Conservation (phyloP, 768 basidiomycete species). For the Boletus tylopilopsis region DNA sequence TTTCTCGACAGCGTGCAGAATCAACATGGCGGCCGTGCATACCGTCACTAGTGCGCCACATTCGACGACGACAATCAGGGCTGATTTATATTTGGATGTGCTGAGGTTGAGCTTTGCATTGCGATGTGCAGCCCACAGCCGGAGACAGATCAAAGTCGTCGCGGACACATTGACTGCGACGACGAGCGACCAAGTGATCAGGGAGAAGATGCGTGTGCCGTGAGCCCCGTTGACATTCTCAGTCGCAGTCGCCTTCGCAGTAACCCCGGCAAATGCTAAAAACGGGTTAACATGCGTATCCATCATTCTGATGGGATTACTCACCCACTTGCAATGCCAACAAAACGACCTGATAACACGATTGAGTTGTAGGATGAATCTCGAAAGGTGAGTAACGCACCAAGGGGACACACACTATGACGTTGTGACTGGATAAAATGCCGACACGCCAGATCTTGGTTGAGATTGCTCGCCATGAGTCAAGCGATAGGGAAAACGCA, state of each 20-base stretch:
- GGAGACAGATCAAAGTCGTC: slow-evolving; percentile 15
- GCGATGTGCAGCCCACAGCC: slow-evolving; percentile 13
- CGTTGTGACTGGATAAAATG: slow-evolving; percentile 9
- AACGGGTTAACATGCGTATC: not conserved
- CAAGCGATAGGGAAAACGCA: not conserved
- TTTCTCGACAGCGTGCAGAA: slow-evolving; percentile 3
- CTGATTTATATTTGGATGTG: slow-evolving; percentile 16
- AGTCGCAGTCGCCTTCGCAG: slow-evolving; percentile 9
- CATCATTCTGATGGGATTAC: not conserved
- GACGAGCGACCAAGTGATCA: slow-evolving; percentile 17
- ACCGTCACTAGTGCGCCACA: slow-evolving; percentile 21
- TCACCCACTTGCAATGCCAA: slow-evolving; percentile 14
- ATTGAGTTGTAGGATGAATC: not conserved
- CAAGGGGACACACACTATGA: slow-evolving; percentile 17
- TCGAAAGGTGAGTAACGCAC: slow-evolving; percentile 4
- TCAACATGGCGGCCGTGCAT: slow-evolving; percentile 12
- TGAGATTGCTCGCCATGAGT: not conserved
- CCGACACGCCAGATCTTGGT: slow-evolving; percentile 25
- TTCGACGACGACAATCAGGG: slow-evolving; percentile 16
- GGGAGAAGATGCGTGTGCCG: not conserved
- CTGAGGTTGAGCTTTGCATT: not conserved
- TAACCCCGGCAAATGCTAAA: slow-evolving; percentile 8
- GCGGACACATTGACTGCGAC: slow-evolving; percentile 14
- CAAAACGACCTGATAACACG: slow-evolving; percentile 6
- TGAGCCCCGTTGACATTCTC: not conserved